Base-by-base conservation (phyloP, 2,329 filamentous ascomycete species). In the Fusarium floridanum region DNA sequence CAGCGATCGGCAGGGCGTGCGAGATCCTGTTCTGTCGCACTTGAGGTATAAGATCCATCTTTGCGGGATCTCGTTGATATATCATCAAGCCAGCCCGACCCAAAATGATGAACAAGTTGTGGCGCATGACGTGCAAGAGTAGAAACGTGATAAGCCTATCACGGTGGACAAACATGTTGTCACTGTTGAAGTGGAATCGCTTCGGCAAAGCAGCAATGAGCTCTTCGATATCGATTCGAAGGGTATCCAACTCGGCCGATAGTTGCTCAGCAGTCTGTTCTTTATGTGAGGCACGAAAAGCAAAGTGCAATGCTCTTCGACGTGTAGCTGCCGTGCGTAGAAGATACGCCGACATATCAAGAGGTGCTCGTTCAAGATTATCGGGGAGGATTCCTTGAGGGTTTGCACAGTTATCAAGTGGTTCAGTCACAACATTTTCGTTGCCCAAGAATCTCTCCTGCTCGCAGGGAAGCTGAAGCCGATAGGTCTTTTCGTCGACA, bases 291-390 rank as follows among this genome's bases (percentile, higher is more conserved):
- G 53, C 53, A 10, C 53, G 29, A 36, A 56, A 56, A 16, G 53
- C 66, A 66, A 65, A 68, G 36, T 65, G 66, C 16, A 68, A 36
- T 2, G 41, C 39, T 5, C 61, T 61, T 5, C 66, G 66, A 10
- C 66, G 66, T 14, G 61, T 43, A 12, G 66, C 66, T 17, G 66
- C 66, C 1, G 61, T 65, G 3, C 66, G 39, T n/a, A 68, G 29
- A 14, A 68, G 61, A 17, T 68, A 65, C 22, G 66, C 53, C 34
- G 66, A 59, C 61, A 68, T 68, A n/a, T 65, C 61, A 4, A 68
- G 66, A 14, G 59, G 45, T 22, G 29, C 48, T 9, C 53, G 66
- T 22, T 67, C 64, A 32, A 34, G 27, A 24, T 57, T 53, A 24
- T 34, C 50, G 14, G 32, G 32, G 8, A 57, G 39, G 16, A 29